A percentile compares a stretch with the other conserved stretches of the same genome.
Conservation (phyloP, 2,329 filamentous ascomycete genomes). For the Chaetomium sp. region DNA sequence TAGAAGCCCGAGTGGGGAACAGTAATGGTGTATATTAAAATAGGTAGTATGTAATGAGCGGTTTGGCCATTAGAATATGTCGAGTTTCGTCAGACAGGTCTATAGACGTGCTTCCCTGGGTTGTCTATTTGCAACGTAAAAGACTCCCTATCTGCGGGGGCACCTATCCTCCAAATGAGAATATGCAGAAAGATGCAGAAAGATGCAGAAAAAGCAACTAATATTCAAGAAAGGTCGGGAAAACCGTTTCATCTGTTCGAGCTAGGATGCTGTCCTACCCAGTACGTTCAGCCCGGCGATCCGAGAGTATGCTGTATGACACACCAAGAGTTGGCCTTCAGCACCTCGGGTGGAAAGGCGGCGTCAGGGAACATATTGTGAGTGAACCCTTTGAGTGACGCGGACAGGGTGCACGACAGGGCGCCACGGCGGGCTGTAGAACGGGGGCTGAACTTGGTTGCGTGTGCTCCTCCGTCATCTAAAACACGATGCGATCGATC, state of each 20-base stretch:
- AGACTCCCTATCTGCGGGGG: too few relatives aligned
- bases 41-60: too few relatives aligned
- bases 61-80: too few relatives aligned
- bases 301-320: constrained; percentile 3
- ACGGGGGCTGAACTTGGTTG: constrained; percentile 14
- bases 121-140: too few relatives aligned
- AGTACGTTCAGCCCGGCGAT: not conserved
- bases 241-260: constrained; percentile 10
- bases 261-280: constrained; percentile 2
- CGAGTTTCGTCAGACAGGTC: too few relatives aligned
- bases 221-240: not conserved
- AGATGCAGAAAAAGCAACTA: not conserved
- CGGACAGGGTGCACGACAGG: constrained; percentile 18
- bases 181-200: not conserved
- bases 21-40: too few relatives aligned
- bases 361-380: not conserved
- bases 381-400: constrained; percentile 3
- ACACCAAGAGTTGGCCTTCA: not conserved
- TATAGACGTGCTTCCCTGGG: too few relatives aligned
- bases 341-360: not conserved
- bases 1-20: too few relatives aligned
- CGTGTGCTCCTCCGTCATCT: constrained; percentile 16
- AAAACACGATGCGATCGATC: constrained; percentile 8
- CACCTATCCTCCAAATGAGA: not conserved
- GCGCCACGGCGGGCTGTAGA: constrained; percentile 9